Evolutionary conservation across 2,329 filamentous ascomycete species (phyloP), one percentile per base, ranked within the genome.

Genomic region (Paracamarosporium sp.): DNA sequence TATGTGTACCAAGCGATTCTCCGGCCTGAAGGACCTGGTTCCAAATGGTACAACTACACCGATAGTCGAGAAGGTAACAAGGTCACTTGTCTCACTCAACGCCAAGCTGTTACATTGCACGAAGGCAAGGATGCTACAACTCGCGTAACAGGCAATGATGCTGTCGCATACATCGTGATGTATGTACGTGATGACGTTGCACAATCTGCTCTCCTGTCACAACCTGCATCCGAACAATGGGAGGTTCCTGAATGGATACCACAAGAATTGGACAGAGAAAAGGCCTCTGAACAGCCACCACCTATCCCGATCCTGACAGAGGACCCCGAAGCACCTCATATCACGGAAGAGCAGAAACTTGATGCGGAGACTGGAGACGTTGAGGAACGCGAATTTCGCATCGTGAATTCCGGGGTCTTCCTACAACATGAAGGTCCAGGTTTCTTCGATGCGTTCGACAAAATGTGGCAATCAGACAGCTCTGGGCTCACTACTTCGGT

Each of bases 1-100:
- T 82, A 82, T 46, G 80, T 83, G 35, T 88, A 87, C 73, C 85
- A 86, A 63, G 82, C 83, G n/a, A 82, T 87, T 31, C 71, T 89
- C 46, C 81, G 86, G 28, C 86, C 86, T 1, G 79, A 80, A 43
- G 85, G 86, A 2, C 81, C 82, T 5, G 81, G 79, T 9, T 79
- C 81, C 8, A 82, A 80, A 44, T 89, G 86, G 86, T 83, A 88
- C 53, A 81, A 80, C 31, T 88, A 87, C 61, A 81, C 85, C 30
- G 83, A 85, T 61, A 81, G 80, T 44, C 75, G 74, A 53, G 81
- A 82, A 28, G 82, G 83, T 30, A 84, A 85, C 55, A 80, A 81
- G 50, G 85, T 88, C 30, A 81, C 80, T 50, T 84, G 84, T 43
- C 71, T 87, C 56, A 88, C 86, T 0, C 79, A 79, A 35, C 84